phyloP scores from a whole-genome alignment of 192 early-diverging fungal genomes.

The Ambispora gerdemannii region DNA sequence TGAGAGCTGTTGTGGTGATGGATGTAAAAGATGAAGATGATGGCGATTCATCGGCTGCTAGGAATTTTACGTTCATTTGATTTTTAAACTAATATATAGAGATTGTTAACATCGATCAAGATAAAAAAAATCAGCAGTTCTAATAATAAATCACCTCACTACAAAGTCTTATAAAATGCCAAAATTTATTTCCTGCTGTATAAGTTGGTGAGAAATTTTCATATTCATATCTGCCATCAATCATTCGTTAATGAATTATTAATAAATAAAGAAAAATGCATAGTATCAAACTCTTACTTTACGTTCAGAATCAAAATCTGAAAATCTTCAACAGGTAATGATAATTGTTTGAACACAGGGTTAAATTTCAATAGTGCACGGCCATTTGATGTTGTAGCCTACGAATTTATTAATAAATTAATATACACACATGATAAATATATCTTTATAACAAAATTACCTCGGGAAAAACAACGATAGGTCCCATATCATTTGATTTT shows the following conservation, averaged over 20 bases:
- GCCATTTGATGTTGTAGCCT: constrained; percentile 85
- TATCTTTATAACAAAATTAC: constrained; percentile 38
- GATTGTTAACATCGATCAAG: constrained; percentile 28
- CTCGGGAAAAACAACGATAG: constrained; percentile 69
- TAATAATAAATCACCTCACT: constrained; percentile 45
- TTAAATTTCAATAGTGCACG: constrained; percentile 74
- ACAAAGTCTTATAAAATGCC: constrained; percentile 56
- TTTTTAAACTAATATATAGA: constrained; percentile 48
- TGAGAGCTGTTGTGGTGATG: too few species aligned
- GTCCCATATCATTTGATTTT: constrained; percentile 44
- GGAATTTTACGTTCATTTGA: constrained; percentile 43
- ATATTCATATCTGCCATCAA: constrained; percentile 56
- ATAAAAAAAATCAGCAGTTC: constrained; percentile 6
- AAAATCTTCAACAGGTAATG: constrained; percentile 55
- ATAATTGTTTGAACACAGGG: constrained; percentile 64
- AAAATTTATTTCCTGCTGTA: constrained; percentile 54
- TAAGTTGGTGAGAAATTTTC: constrained; percentile 60
- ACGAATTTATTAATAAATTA: too few species aligned
- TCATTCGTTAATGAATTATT: constrained; percentile 37
- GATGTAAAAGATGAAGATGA: constrained; percentile 38
- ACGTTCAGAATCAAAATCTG: constrained; percentile 59
- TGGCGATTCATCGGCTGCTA: constrained; percentile 50
- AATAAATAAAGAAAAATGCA: constrained; percentile 17
- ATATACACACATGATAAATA: too few species aligned
- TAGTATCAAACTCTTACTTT: constrained; percentile 41